Percentiles rank a stretch among this genome's conserved stretches.
Evolutionary conservation across 345 rosid genomes (phyloP).

Genomic region (Bruguiera sexangula): DNA sequence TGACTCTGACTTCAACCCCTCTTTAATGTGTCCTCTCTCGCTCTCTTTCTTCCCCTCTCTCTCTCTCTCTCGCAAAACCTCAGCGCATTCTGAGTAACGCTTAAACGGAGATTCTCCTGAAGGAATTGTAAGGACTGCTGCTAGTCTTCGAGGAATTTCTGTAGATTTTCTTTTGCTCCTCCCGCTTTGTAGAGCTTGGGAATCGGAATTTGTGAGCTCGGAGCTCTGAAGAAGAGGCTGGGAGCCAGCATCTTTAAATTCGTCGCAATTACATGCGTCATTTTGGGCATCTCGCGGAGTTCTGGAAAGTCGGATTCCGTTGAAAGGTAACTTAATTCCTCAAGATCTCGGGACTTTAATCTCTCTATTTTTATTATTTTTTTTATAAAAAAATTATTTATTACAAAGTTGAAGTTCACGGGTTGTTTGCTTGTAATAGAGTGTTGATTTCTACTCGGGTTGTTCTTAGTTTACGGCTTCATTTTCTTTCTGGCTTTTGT

Average conservation of each 20-base stretch:
- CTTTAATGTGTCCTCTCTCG: too few relatives aligned
- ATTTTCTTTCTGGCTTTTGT: conserved; percentile 5
- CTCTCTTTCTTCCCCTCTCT: background rate
- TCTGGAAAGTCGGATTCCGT: background rate
- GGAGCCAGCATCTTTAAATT: conserved; percentile 1
- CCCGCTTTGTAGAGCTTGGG: background rate
- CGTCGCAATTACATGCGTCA: background rate
- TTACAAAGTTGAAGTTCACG: too few relatives aligned
- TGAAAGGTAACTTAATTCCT: background rate
- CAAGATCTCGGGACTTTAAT: too few relatives aligned
- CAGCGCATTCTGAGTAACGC: background rate
- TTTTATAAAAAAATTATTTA: too few relatives aligned
- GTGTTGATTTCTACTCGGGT: background rate
- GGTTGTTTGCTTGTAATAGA: too few relatives aligned
- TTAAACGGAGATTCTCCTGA: conserved; percentile 10
- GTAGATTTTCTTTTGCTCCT: too few relatives aligned
- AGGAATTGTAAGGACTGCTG: background rate
- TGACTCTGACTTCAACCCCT: background rate
- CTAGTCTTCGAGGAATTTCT: too few relatives aligned
- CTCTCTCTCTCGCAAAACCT: background rate
- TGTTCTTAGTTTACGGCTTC: background rate
- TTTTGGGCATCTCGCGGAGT: background rate
- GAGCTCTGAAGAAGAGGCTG: background rate
- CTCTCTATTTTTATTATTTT: too few relatives aligned
- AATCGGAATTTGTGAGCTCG: background rate